Evolutionary conservation across 345 rosid species (phyloP), one percentile per base, ranked within the genome.

Genomic region (Bretschneidera sinensis): DNA sequence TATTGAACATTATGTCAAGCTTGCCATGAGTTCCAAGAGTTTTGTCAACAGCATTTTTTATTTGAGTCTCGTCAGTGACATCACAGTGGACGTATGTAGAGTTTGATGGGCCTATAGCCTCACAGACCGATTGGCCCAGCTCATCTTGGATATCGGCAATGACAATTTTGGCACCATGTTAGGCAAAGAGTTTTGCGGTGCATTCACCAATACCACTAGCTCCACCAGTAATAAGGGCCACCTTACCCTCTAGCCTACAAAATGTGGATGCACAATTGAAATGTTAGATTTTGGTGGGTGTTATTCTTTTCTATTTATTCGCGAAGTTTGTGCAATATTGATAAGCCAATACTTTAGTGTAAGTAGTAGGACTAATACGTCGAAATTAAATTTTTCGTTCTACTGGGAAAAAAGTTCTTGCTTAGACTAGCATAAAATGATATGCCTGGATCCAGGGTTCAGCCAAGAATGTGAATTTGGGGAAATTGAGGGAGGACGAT

Each of bases 1-100:
- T 76, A 31, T 69, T 69, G 20, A 72, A 60, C 77, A 76, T 72
- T 7, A 76, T 59, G 9, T 76, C 81, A 0, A 76, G 75, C 53
- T 76, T 76, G 13, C 77, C 77, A 6, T 57, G 54, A 17, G 1
- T 24, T 0, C 72, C 54, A 0, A 76, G 50, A 0, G 72, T 64
- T 4, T 33, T 25, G 15, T 77, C 54, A 0, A 73, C 74, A 0
- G 71, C 67, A 4, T 45, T 60, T 56, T 68, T 48, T 1, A 74
- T 22, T 0, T 74, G 66, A 31, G 63, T 31, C 24, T 74, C 71
- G 13, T 56, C 51, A 1, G 71, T 64, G 13, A 69, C 74, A 34
- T 74, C 60, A 25, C 78, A 69, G 21, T 47, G 78, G 45, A 69
- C 39, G 5, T 55, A 61, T 21, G 71, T 31, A 39, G 65, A 48